phyloP scores from a whole-genome alignment of 805 yeast genomes.

The Aciculoconidium aculeatum region DNA sequence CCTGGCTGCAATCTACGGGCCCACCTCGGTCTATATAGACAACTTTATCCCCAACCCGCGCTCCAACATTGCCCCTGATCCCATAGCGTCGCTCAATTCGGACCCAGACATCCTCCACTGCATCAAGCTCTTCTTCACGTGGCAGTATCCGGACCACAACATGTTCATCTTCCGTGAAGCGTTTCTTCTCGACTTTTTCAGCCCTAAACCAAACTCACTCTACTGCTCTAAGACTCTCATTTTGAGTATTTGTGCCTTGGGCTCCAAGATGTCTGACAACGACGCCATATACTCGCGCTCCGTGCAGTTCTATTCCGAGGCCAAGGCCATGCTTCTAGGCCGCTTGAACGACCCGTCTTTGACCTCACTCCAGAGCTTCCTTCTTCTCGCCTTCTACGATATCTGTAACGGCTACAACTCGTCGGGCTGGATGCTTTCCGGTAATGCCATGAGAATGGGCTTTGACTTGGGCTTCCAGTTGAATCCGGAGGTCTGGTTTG shows the following conservation, averaged over 20 bases:
- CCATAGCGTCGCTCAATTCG: conserved; percentile 18
- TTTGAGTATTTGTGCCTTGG: conserved; percentile 54
- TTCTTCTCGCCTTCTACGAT: conserved; percentile 57
- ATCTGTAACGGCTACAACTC: conserved; percentile 54
- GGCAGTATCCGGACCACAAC: conserved; percentile 62
- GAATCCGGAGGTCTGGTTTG: conserved; percentile 55
- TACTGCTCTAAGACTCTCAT: conserved; percentile 54
- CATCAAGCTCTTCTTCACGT: conserved; percentile 46
- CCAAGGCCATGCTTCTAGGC: conserved; percentile 38
- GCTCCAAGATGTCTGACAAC: conserved; percentile 45
- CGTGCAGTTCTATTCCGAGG: conserved; percentile 40
- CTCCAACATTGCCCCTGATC: conserved; percentile 7
- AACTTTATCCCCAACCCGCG: conserved; percentile 13
- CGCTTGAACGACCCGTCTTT: conserved; percentile 44
- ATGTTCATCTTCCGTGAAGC: conserved; percentile 61
- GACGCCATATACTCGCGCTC: conserved; percentile 38
- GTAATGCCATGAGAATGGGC: conserved; percentile 60
- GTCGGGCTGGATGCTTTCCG: conserved; percentile 59
- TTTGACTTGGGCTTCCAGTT: conserved; percentile 60
- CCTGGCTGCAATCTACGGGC: conserved; percentile 34
- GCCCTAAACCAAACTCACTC: conserved; percentile 44
- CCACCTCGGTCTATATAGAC: conserved; percentile 40
- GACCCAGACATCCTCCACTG: conserved; percentile 33
- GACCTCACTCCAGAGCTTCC: conserved; percentile 52
- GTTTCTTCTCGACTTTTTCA: conserved; percentile 53